Percentiles rank a stretch among this genome's conserved stretches.
phyloP scores from a whole-genome alignment of 1,139 yeast species.

The Debaryomyces psychrophilus region DNA sequence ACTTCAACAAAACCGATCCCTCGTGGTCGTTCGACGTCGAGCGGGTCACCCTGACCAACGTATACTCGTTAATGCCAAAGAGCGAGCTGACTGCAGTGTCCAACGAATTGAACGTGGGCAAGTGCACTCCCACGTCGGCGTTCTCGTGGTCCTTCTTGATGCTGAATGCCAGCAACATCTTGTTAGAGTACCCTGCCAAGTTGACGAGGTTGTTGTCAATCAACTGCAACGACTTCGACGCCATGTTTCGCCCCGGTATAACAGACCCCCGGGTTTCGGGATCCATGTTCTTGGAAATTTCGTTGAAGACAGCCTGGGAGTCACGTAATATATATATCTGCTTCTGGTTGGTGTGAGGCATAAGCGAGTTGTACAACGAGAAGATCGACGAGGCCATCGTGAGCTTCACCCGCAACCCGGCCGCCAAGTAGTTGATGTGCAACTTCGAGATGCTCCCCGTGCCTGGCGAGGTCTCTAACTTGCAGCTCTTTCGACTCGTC shows the following conservation, averaged over 20 bases:
- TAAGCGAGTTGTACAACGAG: conserved; percentile 46
- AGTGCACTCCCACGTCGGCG: conserved; percentile 14
- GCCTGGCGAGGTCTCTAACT: background rate
- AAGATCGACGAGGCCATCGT: conserved; percentile 49
- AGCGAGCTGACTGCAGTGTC: conserved; percentile 49
- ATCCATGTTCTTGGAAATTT: conserved; percentile 13
- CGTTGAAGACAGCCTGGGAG: background rate
- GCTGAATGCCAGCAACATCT: conserved; percentile 36
- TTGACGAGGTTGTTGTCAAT: conserved; percentile 44
- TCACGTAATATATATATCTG: conserved; percentile 15
- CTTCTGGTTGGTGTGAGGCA: conserved; percentile 32
- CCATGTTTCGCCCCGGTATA: conserved; percentile 11
- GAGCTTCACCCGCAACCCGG: conserved; percentile 53
- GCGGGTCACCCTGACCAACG: conserved; percentile 55
- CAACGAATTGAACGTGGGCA: conserved; percentile 48
- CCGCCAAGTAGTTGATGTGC: conserved; percentile 56
- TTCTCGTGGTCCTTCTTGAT: conserved; percentile 9
- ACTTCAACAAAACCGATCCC: conserved; percentile 52
- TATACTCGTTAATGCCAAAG: conserved; percentile 45
- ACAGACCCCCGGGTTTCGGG: conserved; percentile 2
- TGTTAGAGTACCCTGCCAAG: conserved; percentile 38
- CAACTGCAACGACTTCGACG: conserved; percentile 33
- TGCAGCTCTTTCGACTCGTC: conserved; percentile 20
- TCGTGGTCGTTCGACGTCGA: conserved; percentile 56
- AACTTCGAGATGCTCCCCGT: conserved; percentile 30